Conservation (phyloP, 2,329 filamentous ascomycete species). For the Cadophora malorum region DNA sequence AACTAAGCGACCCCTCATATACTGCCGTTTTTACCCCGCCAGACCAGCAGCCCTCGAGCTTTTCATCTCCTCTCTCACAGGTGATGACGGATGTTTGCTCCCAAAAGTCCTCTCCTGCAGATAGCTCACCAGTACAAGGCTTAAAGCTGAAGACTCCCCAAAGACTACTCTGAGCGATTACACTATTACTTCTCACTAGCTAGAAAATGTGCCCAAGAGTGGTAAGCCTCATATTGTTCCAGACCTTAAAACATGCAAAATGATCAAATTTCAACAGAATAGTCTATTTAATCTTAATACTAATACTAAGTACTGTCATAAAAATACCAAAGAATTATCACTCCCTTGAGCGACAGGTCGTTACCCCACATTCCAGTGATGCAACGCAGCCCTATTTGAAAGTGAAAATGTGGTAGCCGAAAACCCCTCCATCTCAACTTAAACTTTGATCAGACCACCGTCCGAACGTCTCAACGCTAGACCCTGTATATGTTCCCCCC, state of each 20-base stretch:
- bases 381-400: not conserved
- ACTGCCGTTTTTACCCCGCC: constrained; percentile 7
- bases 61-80: not conserved
- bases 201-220: no score
- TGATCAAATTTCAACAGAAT: not conserved
- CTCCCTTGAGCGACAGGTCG: not conserved
- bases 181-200: no score
- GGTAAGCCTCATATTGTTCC: no score
- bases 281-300: not conserved
- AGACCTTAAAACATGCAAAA: not conserved
- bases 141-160: not conserved
- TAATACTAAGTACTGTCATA: not conserved
- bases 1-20: constrained; percentile 8
- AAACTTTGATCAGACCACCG: not conserved
- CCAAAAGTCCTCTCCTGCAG: not conserved
- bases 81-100: not conserved
- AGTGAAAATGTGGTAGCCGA: not conserved
- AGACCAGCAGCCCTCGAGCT: not conserved
- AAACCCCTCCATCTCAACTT: not conserved
- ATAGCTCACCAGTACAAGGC: not conserved
- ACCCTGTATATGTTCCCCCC: not conserved
- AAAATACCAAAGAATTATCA: not conserved
- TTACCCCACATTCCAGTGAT: not conserved
- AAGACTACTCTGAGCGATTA: not conserved
- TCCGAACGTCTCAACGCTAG: not conserved